Evolutionary conservation across 164 flowering plant species (phyloP).

Genomic region (Hamamelis virginiana): DNA sequence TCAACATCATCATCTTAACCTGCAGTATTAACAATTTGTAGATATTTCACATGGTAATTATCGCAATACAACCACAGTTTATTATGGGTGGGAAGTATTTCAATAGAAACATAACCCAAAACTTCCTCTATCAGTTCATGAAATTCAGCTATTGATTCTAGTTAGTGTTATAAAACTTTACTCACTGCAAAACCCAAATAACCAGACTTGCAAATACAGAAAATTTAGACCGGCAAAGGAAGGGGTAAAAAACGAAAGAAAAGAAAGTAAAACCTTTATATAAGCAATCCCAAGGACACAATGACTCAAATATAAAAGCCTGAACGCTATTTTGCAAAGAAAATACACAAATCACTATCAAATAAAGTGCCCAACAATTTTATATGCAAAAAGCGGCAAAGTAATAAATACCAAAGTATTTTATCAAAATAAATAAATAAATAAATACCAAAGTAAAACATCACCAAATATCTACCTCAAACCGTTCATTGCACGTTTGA

Average conservation of each 20-base stretch:
- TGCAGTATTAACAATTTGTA: constrained; percentile 22
- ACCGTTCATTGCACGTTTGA: constrained; percentile 72
- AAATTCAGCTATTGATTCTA: neutral
- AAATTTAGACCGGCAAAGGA: neutral
- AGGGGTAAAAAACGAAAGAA: neutral
- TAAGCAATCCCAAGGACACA: neutral
- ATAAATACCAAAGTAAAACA: constrained; percentile 3
- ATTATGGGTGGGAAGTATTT: no score
- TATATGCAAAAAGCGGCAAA: no score
- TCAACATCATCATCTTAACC: constrained; percentile 94
- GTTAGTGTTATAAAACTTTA: neutral
- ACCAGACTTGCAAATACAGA: neutral
- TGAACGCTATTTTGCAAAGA: neutral
- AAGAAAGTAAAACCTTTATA: neutral
- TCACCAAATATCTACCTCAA: constrained; percentile 55
- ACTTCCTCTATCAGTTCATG: no score
- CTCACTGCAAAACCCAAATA: neutral
- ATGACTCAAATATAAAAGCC: neutral
- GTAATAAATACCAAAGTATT: no score
- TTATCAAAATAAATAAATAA: no score
- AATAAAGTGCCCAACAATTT: no score
- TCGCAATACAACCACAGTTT: no score
- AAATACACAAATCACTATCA: neutral
- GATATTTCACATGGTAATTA: no score
- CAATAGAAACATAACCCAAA: no score